Base-by-base conservation (phyloP, 208 protist genomes). In the Acanthamoeba lugdunensis region DNA sequence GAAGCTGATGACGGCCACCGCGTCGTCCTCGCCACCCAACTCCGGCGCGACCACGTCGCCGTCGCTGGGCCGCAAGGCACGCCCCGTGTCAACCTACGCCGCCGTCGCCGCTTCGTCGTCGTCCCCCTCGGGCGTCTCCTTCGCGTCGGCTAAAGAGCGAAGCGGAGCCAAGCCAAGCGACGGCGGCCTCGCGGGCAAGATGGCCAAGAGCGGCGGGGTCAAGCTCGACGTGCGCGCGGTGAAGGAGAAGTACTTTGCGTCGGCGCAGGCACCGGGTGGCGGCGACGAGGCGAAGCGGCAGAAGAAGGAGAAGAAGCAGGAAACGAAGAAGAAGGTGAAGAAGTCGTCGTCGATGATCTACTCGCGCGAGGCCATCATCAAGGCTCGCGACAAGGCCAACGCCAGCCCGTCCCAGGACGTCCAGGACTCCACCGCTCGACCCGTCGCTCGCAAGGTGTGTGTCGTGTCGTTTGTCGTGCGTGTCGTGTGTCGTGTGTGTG, bases 331-430 rank as follows among this genome's bases (percentile, higher is more conserved):
- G 11, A 52, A 30, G 48, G 56, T 23, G 75, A 28, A 33, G 11
- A 84, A 84, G 37, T 84, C 75, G 16, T 25, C 75, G 41, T 84
- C 75, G 21, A 84, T 84, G 75, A 56, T 84, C 75, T 84, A 84
- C 75, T 56, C 41, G 48, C 75, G 75, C 7, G 75, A 84, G 21
- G n/a, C 45, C 75, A 56, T 50, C 75, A 8, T 84, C 75, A 84
- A 84, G 75, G 75, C 33, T 6, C 41, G 41, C 75, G 48, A 33
- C 45, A 25, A 56, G 48, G 41, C 14, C 45, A 84, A 84, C 21
- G 25, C 45, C 41, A 50, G 41, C 73, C 56, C 45, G 14, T 9
- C 61, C 18, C 52, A 84, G 41, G 75, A 56, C 14, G 75, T n/a
- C n/a, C n/a, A n/a, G n/a, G n/a, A 25, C 75, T 21, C 28, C 67